Evolutionary conservation across 495 filamentous ascomycete species (phyloP).

Genomic region (Hypoxylon subgilvum): DNA sequence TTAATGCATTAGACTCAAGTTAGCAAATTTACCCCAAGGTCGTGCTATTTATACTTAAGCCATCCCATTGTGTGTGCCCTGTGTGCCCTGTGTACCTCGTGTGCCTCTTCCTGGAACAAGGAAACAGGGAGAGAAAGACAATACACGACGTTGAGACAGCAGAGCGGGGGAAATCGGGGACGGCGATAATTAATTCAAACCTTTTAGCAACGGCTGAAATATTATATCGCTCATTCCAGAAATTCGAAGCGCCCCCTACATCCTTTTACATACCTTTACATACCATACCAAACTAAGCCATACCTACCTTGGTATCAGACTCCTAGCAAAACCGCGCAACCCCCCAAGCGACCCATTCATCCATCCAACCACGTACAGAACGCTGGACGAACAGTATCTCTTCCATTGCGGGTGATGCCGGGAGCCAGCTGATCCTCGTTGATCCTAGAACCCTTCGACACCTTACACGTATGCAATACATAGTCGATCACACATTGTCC

Average conservation of each 20-base stretch:
- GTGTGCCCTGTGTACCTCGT: conserved; percentile 2
- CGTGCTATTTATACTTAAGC: too few species aligned
- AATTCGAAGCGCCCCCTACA: conserved; percentile 5
- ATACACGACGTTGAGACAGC: too few species aligned
- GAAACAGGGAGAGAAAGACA: not conserved
- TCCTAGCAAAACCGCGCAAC: conserved; percentile 6
- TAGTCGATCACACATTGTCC: conserved; percentile 14
- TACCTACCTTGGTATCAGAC: too few species aligned
- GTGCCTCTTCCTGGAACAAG: conserved; percentile 26
- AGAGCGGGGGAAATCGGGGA: conserved; percentile 13
- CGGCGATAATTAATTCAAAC: conserved; percentile 26
- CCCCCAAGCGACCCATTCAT: not conserved
- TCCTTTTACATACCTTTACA: too few species aligned
- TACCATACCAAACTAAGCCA: too few species aligned
- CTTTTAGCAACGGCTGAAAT: not conserved
- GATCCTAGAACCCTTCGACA: conserved; percentile 24
- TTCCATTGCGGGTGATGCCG: not conserved
- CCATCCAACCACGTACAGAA: not conserved
- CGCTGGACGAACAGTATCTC: not conserved
- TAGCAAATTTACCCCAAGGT: too few species aligned
- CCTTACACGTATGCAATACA: conserved; percentile 34
- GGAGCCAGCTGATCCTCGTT: not conserved
- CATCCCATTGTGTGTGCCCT: too few species aligned
- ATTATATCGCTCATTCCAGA: conserved; percentile 36
- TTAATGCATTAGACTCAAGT: too few species aligned